Evolutionary conservation across 352 stramenopile species (phyloP).

Genomic region (Stramenopiles sp.): DNA sequence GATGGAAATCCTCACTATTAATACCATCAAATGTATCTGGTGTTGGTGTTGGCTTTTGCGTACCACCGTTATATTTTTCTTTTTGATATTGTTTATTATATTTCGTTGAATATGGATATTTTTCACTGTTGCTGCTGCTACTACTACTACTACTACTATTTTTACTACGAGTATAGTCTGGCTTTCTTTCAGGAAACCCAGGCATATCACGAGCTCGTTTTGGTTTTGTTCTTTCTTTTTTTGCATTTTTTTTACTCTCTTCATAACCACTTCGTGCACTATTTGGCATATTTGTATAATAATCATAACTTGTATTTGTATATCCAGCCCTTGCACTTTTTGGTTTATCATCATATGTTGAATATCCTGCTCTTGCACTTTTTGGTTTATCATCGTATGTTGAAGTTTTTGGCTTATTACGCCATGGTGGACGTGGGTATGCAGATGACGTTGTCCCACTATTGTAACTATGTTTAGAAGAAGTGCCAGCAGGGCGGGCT

Average conservation of each 20-base stretch:
- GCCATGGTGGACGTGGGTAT: not conserved
- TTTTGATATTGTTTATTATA: not conserved
- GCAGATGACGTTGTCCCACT: not conserved
- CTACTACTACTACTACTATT: not conserved
- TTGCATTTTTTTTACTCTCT: not conserved
- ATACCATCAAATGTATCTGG: not conserved
- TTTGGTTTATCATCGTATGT: not conserved
- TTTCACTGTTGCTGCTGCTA: not conserved
- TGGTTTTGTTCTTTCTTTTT: not conserved
- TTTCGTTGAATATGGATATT: constrained; percentile 5
- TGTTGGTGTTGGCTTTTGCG: constrained; percentile 3
- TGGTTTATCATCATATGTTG: not conserved
- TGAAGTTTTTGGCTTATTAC: not conserved
- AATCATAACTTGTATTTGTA: not conserved
- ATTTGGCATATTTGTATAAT: not conserved
- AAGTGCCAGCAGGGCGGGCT: not conserved
- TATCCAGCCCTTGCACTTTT: not conserved
- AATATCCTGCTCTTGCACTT: not conserved
- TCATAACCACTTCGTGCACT: not conserved
- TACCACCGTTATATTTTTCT: not conserved
- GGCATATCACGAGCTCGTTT: not conserved
- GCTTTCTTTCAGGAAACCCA: constrained; percentile 4
- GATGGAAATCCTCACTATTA: not conserved
- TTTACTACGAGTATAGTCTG: not conserved
- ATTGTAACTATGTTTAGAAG: not conserved